A percentile compares a stretch with the other conserved stretches of the same genome.
These are phyloP conservation scores for Skeletonema potamos DNA, from an alignment of 108 stramenopile genomes.

Conservation along the genomic window DNA sequence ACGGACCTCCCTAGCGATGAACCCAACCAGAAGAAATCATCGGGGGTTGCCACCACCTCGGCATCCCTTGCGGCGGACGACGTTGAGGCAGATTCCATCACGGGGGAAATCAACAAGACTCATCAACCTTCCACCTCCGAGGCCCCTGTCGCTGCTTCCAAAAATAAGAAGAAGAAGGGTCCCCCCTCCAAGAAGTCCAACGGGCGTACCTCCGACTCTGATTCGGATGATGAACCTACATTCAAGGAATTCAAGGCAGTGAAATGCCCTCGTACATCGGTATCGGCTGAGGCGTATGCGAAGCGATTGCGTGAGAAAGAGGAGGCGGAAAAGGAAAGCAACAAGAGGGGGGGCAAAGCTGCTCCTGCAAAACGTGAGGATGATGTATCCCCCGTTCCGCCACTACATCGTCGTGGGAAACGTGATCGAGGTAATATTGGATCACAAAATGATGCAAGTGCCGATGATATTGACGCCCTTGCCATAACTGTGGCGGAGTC, in stretches of 20 bases:
- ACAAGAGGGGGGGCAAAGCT: neutral
- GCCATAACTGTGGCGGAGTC: neutral
- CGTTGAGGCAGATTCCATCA: neutral
- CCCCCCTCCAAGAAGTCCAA: neutral
- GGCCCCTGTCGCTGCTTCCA: neutral
- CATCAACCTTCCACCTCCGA: neutral
- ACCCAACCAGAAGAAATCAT: neutral
- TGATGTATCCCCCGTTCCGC: neutral
- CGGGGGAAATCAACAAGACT: neutral
- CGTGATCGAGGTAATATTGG: neutral
- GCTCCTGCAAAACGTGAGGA: neutral
- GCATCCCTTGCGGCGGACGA: neutral
- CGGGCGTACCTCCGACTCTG: neutral
- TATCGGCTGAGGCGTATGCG: constrained; percentile 12
- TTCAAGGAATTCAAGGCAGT: constrained; percentile 1
- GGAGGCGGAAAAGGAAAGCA: neutral
- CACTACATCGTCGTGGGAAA: neutral
- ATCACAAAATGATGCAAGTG: neutral
- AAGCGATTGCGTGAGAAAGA: constrained; percentile 8
- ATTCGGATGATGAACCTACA: neutral
- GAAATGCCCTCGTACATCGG: constrained; percentile 20
- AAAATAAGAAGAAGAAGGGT: neutral
- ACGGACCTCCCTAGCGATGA: neutral
- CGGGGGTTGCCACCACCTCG: neutral
- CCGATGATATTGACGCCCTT: neutral